Evolutionary conservation across 2,329 filamentous ascomycete genomes (phyloP).

Genomic region (Fusarium sp.): DNA sequence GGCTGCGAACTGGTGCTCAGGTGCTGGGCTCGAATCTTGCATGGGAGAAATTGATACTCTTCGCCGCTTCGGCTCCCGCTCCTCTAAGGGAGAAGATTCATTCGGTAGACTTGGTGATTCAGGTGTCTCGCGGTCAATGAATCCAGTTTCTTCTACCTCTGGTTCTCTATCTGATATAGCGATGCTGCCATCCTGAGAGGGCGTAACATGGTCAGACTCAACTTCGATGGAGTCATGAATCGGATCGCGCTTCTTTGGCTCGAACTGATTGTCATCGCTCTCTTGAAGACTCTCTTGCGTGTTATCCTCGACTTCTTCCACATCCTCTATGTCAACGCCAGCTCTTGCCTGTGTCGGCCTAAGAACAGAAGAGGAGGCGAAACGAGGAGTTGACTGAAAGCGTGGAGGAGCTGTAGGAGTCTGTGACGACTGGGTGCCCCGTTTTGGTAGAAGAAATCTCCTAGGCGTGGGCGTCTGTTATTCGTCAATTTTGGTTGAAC

Average conservation of each 20-base stretch:
- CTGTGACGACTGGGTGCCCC: conserved; percentile 53
- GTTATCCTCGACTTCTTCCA: conserved; percentile 50
- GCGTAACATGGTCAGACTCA: conserved; percentile 45
- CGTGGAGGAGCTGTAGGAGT: conserved; percentile 51
- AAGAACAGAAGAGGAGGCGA: conserved; percentile 54
- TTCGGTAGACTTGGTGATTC: conserved; percentile 8
- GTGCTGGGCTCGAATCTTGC: conserved; percentile 26
- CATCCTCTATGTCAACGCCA: conserved; percentile 53
- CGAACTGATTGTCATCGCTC: conserved; percentile 9
- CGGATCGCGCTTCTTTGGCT: conserved; percentile 22
- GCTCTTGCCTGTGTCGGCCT: conserved; percentile 50
- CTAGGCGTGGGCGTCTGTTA: conserved; percentile 58
- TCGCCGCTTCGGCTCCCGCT: conserved; percentile 49
- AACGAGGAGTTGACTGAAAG: conserved; percentile 59
- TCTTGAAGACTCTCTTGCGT: conserved; percentile 23
- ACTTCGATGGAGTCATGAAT: conserved; percentile 51
- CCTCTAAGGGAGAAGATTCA: conserved; percentile 25
- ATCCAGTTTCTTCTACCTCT: conserved; percentile 2
- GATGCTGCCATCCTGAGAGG: conserved; percentile 31
- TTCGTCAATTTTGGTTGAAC: conserved; percentile 3
- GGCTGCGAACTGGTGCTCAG: conserved; percentile 5
- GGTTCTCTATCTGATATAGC: conserved; percentile 16
- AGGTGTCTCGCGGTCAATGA: conserved; percentile 23
- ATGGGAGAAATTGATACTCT: conserved; percentile 51
- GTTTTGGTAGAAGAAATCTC: conserved; percentile 57